A percentile compares a stretch with the other conserved stretches of the same genome.
phyloP scores from a whole-genome alignment of 2,329 filamentous ascomycete genomes.

The Stachybotrys chlorohalonatus region DNA sequence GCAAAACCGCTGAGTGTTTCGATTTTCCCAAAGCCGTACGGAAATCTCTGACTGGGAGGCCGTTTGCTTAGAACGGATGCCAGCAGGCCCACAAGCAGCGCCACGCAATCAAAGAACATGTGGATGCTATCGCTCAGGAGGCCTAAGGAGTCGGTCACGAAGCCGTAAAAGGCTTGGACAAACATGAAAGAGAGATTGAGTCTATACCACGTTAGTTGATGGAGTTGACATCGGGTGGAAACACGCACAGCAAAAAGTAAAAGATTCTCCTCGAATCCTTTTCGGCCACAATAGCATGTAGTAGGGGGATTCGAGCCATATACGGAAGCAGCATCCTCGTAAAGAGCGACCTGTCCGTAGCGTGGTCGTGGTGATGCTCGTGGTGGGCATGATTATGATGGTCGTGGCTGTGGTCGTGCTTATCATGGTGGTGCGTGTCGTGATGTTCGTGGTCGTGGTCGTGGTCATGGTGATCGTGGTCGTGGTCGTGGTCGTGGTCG shows the following conservation, averaged over 20 bases:
- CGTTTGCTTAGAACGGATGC: slow-evolving; percentile 95
- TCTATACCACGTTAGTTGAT: slow-evolving; percentile 32
- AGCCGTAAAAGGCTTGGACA: slow-evolving; percentile 89
- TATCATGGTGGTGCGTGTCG: slow-evolving; percentile 12
- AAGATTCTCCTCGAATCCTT: slow-evolving; percentile 92
- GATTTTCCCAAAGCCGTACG: slow-evolving; percentile 94
- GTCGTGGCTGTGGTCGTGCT: slow-evolving; percentile 18
- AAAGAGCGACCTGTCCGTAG: slow-evolving; percentile 52
- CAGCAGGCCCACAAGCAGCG: slow-evolving; percentile 79
- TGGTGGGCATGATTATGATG: slow-evolving; percentile 13
- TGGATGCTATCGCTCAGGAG: slow-evolving; percentile 97
- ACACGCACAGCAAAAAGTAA: slow-evolving; percentile 81
- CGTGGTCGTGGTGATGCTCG: slow-evolving; percentile 26
- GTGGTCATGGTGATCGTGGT: slow-evolving; percentile 15
- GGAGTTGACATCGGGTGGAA: slow-evolving; percentile 3
- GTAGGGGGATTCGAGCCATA: slow-evolving; percentile 62
- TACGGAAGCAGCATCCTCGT: slow-evolving; percentile 65
- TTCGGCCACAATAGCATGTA: slow-evolving; percentile 80
- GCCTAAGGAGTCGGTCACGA: slow-evolving; percentile 84
- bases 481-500: slow-evolving; percentile 14
- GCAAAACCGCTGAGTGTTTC: slow-evolving; percentile 94
- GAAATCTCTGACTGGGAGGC: slow-evolving; percentile 81
- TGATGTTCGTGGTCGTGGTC: slow-evolving; percentile 8
- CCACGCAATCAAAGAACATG: slow-evolving; percentile 98
- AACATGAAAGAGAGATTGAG: slow-evolving; percentile 94